Evolutionary conservation across 2,329 filamentous ascomycete genomes (phyloP).

Genomic region (Colletotrichum horii): DNA sequence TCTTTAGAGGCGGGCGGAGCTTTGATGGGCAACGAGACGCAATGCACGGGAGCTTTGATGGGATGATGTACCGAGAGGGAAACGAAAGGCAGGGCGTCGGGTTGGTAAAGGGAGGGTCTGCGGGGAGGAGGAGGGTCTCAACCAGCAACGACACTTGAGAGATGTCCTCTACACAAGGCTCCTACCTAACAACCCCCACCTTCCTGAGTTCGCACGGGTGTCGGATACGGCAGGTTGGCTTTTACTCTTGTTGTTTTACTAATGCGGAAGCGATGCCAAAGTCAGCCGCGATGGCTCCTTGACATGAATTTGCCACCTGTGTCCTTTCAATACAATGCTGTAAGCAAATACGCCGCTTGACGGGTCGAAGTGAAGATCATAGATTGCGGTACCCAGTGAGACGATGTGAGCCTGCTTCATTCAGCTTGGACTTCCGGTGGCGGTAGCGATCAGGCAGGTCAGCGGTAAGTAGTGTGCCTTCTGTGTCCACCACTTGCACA

Average conservation of each 20-base stretch:
- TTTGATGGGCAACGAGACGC: not conserved
- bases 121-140: not conserved
- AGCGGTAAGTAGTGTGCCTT: not conserved
- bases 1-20: not conserved
- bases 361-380: not conserved
- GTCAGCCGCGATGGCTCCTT: not conserved
- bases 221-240: constrained; percentile 5
- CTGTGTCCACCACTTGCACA: no score
- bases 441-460: not conserved
- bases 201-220: not conserved
- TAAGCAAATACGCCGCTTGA: not conserved
- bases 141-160: constrained; percentile 14
- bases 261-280: constrained; percentile 6
- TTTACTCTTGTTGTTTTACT: constrained; percentile 6
- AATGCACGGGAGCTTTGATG: constrained; percentile 7
- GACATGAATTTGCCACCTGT: not conserved
- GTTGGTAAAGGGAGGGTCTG: not conserved
- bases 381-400: not conserved
- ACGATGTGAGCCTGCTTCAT: not conserved
- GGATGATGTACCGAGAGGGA: not conserved
- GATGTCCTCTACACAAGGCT: constrained; percentile 8
- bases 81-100: not conserved
- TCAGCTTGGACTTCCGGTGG: not conserved
- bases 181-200: constrained; percentile 3
- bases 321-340: not conserved